phyloP scores from a whole-genome alignment of 192 early-diverging fungal genomes.

The Umbelopsis sp. region DNA sequence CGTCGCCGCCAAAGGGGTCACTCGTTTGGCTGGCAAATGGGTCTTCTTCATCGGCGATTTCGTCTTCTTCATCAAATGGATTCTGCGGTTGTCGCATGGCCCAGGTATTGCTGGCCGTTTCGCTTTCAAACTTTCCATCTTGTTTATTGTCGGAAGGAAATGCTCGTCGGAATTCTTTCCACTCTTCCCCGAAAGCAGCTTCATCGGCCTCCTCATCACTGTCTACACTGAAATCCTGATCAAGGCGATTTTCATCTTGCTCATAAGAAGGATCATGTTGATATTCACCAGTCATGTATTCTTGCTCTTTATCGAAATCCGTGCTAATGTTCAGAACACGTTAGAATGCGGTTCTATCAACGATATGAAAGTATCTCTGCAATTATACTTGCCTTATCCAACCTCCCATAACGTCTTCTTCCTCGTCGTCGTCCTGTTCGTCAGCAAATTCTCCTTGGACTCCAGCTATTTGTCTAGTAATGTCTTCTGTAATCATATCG shows the following conservation, averaged over 20 bases:
- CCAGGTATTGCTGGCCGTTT: constrained; percentile 18
- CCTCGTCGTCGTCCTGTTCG: constrained; percentile 23
- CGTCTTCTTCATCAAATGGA: constrained; percentile 31
- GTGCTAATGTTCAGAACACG: background rate
- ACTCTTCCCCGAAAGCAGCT: constrained; percentile 4
- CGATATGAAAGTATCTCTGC: background rate
- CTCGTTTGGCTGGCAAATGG: constrained; percentile 12
- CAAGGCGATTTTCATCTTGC: background rate
- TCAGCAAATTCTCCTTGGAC: background rate
- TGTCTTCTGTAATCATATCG: constrained; percentile 29
- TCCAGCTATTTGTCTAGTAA: constrained; percentile 19
- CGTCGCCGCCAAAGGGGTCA: constrained; percentile 4
- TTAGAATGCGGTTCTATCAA: background rate
- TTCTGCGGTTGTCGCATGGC: constrained; percentile 19
- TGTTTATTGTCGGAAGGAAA: constrained; percentile 3
- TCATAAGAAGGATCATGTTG: background rate
- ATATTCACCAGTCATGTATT: constrained; percentile 18
- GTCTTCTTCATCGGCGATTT: constrained; percentile 25
- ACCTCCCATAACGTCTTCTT: constrained; percentile 29
- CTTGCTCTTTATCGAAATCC: constrained; percentile 20
- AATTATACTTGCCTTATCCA: constrained; percentile 31
- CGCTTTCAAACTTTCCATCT: constrained; percentile 18
- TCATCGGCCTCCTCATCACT: constrained; percentile 18
- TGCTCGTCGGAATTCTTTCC: constrained; percentile 16
- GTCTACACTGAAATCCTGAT: constrained; percentile 10